Conservation (phyloP, 2,329 filamentous ascomycete species). For the Xenoacremonium recifei region DNA sequence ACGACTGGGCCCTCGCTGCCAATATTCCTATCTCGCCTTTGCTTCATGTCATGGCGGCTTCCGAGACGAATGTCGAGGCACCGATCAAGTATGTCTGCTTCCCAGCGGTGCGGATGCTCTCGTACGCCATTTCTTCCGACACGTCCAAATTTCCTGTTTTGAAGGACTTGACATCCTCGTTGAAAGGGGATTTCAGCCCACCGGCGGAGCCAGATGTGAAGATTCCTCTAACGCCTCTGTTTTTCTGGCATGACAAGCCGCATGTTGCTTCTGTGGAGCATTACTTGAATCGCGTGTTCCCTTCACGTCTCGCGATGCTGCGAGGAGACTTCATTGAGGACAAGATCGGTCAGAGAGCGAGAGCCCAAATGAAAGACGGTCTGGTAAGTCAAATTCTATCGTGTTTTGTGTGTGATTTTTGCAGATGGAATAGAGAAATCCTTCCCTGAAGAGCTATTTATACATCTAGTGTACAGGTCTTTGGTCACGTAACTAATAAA, state of each 20-base stretch:
- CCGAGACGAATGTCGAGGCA: conserved; percentile 23
- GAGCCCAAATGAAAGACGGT: conserved; percentile 56
- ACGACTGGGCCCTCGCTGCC: conserved; percentile 51
- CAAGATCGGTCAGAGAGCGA: conserved; percentile 51
- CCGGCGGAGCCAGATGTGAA: conserved; percentile 4
- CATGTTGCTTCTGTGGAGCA: conserved; percentile 49
- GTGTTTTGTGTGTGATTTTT: background rate
- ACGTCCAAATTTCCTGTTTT: conserved; percentile 43
- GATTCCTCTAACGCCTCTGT: conserved; percentile 52
- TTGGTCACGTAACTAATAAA: background rate
- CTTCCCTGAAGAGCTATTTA: background rate
- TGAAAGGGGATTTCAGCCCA: conserved; percentile 40
- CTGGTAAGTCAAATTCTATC: conserved; percentile 15
- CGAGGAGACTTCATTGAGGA: conserved; percentile 58
- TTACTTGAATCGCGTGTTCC: conserved; percentile 50
- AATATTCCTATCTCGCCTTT: conserved; percentile 44
- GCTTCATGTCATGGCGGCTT: conserved; percentile 44
- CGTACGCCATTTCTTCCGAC: conserved; percentile 48
- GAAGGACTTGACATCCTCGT: conserved; percentile 37
- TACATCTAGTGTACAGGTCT: background rate
- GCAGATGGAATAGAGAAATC: background rate
- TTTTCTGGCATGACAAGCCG: conserved; percentile 60
- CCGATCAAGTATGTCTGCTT: conserved; percentile 55
- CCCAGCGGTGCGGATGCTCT: conserved; percentile 49
- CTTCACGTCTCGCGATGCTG: conserved; percentile 46